phyloP scores from a whole-genome alignment of 2,329 filamentous ascomycete species.

The Trichoderma brevicompactum region DNA sequence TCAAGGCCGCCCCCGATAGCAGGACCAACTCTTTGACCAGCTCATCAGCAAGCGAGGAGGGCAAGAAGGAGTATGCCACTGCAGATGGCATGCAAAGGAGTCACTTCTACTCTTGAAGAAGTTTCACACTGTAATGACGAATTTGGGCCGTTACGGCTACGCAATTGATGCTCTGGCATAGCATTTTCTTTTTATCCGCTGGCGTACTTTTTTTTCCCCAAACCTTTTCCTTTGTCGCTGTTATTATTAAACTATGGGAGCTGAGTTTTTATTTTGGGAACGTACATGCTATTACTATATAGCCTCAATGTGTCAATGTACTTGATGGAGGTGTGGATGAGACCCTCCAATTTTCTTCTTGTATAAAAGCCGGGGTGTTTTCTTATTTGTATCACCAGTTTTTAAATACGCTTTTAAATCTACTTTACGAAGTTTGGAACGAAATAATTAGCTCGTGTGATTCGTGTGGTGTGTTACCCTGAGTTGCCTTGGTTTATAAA shows the following conservation, averaged over 20 bases:
- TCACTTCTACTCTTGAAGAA: slow-evolving; percentile 58
- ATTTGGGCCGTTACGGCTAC: not conserved
- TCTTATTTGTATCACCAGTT: slow-evolving; percentile 19
- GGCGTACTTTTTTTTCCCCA: not conserved
- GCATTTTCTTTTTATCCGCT: not conserved
- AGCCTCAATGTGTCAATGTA: slow-evolving; percentile 16
- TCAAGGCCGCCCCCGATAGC: slow-evolving; percentile 56
- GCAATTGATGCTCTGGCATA: slow-evolving; percentile 24
- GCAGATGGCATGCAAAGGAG: slow-evolving; percentile 62
- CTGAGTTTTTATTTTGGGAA: not conserved
- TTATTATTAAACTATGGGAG: slow-evolving; percentile 6
- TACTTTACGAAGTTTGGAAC: slow-evolving; percentile 16
- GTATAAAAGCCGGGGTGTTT: slow-evolving; percentile 19
- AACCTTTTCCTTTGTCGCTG: not conserved
- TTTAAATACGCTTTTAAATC: slow-evolving; percentile 11
- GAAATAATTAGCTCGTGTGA: not conserved
- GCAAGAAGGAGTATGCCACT: slow-evolving; percentile 58
- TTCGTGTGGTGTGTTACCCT: not conserved
- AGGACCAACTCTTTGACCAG: slow-evolving; percentile 58
- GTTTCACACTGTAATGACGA: slow-evolving; percentile 3
- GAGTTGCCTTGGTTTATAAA: no score
- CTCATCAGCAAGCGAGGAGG: slow-evolving; percentile 45
- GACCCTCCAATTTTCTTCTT: slow-evolving; percentile 1
- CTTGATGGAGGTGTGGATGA: slow-evolving; percentile 12
- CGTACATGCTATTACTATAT: slow-evolving; percentile 13